Conservation (phyloP, 805 yeast genomes). For the Maudiozyma serrabonitensis region DNA sequence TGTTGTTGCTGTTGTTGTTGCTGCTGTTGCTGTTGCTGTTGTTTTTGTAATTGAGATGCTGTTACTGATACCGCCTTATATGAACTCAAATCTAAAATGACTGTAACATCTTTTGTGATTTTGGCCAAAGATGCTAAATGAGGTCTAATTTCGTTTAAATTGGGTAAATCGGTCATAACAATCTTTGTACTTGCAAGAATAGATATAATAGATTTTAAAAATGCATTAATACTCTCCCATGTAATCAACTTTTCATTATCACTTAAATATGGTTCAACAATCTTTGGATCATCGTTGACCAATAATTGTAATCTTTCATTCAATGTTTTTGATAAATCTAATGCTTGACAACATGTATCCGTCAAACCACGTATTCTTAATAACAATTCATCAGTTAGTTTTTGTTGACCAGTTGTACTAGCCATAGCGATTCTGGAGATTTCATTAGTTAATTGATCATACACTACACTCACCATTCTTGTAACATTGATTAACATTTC, state of each 20-base stretch:
- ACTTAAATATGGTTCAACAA: slow-evolving; percentile 32
- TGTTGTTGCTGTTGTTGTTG: slow-evolving; percentile 3
- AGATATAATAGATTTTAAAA: slow-evolving; percentile 72
- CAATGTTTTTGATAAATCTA: slow-evolving; percentile 69
- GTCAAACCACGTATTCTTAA: slow-evolving; percentile 68
- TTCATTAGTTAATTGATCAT: slow-evolving; percentile 60
- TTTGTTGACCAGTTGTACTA: slow-evolving; percentile 33
- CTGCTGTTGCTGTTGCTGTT: slow-evolving; percentile 9
- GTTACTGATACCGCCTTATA: slow-evolving; percentile 30
- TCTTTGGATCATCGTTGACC: slow-evolving; percentile 16
- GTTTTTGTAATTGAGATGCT: slow-evolving; percentile 12
- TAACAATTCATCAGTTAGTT: slow-evolving; percentile 32
- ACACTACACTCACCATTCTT: slow-evolving; percentile 64
- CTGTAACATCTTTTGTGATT: slow-evolving; percentile 85
- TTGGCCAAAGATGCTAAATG: slow-evolving; percentile 74
- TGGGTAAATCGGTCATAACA: slow-evolving; percentile 73
- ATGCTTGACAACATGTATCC: slow-evolving; percentile 63
- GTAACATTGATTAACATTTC: slow-evolving; percentile 55
- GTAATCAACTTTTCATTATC: slow-evolving; percentile 49
- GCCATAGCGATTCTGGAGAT: slow-evolving; percentile 55
- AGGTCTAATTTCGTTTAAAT: slow-evolving; percentile 69
- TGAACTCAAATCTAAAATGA: slow-evolving; percentile 63
- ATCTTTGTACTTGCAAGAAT: slow-evolving; percentile 76
- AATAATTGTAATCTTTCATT: slow-evolving; percentile 45
- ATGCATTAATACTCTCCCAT: slow-evolving; percentile 79